Percentiles rank a stretch among this genome's conserved stretches.
These are phyloP conservation scores for Kazachstania africana DNA, from an alignment of 805 yeast species.

Conservation along the genomic window DNA sequence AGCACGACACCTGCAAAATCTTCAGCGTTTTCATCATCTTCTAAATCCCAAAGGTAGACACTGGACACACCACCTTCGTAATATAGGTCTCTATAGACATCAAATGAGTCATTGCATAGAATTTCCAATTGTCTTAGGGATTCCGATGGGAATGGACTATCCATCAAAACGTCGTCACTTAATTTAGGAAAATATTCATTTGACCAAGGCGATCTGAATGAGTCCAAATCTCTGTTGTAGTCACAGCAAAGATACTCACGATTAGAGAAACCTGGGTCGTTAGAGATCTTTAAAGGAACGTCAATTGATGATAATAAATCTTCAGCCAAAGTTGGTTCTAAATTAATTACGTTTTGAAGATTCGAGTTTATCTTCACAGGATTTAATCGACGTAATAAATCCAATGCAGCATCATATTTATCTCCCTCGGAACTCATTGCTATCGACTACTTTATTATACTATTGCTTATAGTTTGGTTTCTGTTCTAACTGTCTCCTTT, in stretches of 20 bases:
- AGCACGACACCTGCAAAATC: constrained; percentile 84
- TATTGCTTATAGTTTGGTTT: neutral
- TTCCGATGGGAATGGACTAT: constrained; percentile 65
- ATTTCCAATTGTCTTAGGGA: constrained; percentile 62
- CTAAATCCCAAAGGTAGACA: constrained; percentile 87
- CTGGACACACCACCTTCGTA: constrained; percentile 90
- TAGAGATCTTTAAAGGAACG: constrained; percentile 45
- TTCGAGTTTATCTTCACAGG: constrained; percentile 46
- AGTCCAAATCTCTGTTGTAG: constrained; percentile 90
- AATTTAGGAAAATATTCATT: constrained; percentile 42
- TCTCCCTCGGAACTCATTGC: constrained; percentile 4
- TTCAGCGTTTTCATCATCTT: constrained; percentile 27
- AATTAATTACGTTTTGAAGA: constrained; percentile 33
- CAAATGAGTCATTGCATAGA: constrained; percentile 82
- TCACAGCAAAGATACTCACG: constrained; percentile 78
- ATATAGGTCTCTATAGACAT: constrained; percentile 82
- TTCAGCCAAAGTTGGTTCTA: constrained; percentile 63
- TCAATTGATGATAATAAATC: constrained; percentile 82
- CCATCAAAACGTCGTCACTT: constrained; percentile 40
- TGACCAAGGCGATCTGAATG: constrained; percentile 84
- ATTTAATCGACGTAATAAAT: constrained; percentile 61
- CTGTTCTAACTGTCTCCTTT: neutral
- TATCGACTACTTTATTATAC: neutral
- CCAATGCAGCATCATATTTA: constrained; percentile 62
- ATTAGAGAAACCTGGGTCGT: constrained; percentile 27